Conservation (phyloP, 2,329 filamentous ascomycete species). For the Diaporthe sp. region DNA sequence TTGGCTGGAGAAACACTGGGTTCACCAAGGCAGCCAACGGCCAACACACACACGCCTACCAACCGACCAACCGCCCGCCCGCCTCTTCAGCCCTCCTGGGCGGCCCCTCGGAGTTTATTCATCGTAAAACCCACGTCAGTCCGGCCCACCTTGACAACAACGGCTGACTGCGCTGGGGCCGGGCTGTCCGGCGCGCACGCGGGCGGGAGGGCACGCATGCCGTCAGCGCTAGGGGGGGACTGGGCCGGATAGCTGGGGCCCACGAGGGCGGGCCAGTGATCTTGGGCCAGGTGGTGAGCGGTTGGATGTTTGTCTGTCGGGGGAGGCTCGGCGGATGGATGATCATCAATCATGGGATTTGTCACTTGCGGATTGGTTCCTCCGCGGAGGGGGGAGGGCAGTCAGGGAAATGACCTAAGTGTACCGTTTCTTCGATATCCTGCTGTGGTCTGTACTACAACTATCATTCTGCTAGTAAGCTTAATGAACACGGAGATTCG, state of each 20-base stretch:
- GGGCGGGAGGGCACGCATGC: neutral
- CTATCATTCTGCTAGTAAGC: neutral
- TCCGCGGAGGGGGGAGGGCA: neutral
- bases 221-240: constrained; percentile 1
- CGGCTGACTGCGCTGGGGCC: constrained; percentile 7
- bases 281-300: too few relatives aligned
- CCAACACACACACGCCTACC: neutral
- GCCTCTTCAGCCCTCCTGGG: neutral
- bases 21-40: neutral
- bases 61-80: neutral
- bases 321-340: neutral
- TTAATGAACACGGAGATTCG: too few relatives aligned
- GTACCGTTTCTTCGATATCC: neutral
- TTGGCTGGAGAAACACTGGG: neutral
- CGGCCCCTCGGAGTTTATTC: neutral
- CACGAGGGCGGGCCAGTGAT: neutral
- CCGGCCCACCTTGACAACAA: neutral
- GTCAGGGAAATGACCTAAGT: neutral
- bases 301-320: neutral
- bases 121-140: neutral
- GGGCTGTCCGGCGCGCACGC: neutral
- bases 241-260: neutral
- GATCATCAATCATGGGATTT: neutral
- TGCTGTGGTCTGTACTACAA: neutral
- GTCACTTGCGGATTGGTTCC: neutral